phyloP scores from a whole-genome alignment of 257 asterid species.

The Solanum pennellii region DNA sequence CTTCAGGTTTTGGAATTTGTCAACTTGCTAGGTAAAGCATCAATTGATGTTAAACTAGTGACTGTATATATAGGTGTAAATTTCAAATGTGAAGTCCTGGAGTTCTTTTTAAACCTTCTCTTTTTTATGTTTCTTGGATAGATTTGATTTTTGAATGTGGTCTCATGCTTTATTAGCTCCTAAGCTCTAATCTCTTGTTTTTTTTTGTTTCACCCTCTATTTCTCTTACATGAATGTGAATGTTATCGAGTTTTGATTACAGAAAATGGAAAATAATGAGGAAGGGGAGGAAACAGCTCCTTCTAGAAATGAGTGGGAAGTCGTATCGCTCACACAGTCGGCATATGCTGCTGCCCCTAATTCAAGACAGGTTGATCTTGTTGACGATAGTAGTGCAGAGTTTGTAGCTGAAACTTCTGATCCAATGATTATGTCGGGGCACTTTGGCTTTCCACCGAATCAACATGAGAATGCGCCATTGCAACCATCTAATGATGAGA shows the following conservation, averaged over 20 bases:
- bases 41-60: not conserved
- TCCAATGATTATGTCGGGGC: conserved; percentile 65
- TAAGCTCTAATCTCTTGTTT: not conserved
- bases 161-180: not conserved
- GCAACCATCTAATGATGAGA: conserved; percentile 23
- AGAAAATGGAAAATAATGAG: conserved; percentile 27
- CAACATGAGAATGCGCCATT: conserved; percentile 34
- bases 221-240: not conserved
- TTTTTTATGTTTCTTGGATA: not conserved
- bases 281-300: conserved; percentile 21
- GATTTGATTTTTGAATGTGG: not conserved
- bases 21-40: not conserved
- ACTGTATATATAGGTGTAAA: not conserved
- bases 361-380: conserved; percentile 12
- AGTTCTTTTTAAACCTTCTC: not conserved
- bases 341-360: conserved; percentile 48
- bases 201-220: not conserved
- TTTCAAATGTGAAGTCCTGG: not conserved
- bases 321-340: conserved; percentile 45
- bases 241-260: not conserved
- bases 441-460: conserved; percentile 59
- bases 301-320: conserved; percentile 56
- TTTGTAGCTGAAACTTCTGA: conserved; percentile 41
- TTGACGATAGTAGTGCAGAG: conserved; percentile 16
- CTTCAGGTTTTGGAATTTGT: not conserved